phyloP scores from a whole-genome alignment of 176 grass and related monocot species.

The Rhynchospora tenuis region DNA sequence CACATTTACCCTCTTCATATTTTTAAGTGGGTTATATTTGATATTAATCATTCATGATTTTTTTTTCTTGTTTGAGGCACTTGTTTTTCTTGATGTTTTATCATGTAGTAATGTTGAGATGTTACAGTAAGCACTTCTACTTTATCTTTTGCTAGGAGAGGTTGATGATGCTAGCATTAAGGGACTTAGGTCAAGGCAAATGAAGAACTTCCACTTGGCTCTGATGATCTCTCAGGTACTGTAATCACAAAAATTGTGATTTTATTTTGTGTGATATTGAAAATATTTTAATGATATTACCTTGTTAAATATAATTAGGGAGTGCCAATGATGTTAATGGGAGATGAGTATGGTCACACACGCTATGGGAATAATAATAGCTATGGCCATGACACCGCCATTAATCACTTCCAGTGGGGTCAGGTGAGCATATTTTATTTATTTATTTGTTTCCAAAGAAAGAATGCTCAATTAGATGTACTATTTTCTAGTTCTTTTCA shows the following conservation, averaged over 20 bases:
- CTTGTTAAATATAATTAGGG: conserved; percentile 40
- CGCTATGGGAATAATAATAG: conserved; percentile 99
- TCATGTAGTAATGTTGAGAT: background rate
- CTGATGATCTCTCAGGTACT: conserved; percentile 92
- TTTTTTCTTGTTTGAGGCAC: background rate
- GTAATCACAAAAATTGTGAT: conserved; percentile 5
- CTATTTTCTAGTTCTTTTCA: conserved; percentile 24
- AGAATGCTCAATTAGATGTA: background rate
- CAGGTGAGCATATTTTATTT: conserved; percentile 40
- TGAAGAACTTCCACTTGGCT: conserved; percentile 96
- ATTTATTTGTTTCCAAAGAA: conserved; percentile 2
- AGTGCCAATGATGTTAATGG: conserved; percentile 98
- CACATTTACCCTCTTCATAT: background rate
- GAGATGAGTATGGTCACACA: conserved; percentile 95
- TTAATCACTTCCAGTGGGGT: conserved; percentile 94
- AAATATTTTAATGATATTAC: conserved; percentile 17
- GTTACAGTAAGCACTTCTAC: background rate
- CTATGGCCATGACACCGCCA: conserved; percentile 93
- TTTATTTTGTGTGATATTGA: conserved; percentile 10
- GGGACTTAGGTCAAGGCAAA: conserved; percentile 68
- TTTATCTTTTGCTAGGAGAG: conserved; percentile 49
- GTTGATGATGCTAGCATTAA: conserved; percentile 67
- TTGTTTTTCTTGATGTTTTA: background rate
- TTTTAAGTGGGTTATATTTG: background rate
- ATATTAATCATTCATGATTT: background rate